phyloP scores from a whole-genome alignment of 441 rosid genomes.

The Kokia cookei region DNA sequence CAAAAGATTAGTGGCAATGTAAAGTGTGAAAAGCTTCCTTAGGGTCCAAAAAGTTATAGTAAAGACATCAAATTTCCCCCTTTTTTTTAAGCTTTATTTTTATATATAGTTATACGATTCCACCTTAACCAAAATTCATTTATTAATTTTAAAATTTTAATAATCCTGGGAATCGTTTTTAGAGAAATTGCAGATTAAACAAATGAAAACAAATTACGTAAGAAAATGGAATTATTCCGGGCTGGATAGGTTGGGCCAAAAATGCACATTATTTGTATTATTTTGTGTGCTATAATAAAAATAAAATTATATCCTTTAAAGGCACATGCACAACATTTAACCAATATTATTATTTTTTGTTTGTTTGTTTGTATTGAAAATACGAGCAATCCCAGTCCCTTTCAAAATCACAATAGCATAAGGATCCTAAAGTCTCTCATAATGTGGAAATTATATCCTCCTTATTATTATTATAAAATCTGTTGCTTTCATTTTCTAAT shows the following conservation, averaged over 20 bases:
- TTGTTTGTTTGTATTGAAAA: too few species aligned
- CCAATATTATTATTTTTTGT: not conserved
- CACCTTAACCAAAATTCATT: too few species aligned
- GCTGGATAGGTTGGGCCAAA: not conserved
- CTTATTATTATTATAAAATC: too few species aligned
- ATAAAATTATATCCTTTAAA: too few species aligned
- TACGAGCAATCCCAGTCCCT: not conserved
- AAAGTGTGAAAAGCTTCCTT: not conserved
- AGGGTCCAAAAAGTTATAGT: conserved; percentile 8
- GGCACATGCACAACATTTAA: not conserved
- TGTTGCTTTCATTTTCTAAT: too few species aligned
- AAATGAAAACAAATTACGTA: not conserved
- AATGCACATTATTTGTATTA: not conserved
- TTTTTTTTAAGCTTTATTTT: too few species aligned
- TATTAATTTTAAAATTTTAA: too few species aligned
- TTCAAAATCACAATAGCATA: not conserved
- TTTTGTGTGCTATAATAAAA: not conserved
- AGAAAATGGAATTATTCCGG: not conserved
- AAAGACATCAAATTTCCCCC: not conserved
- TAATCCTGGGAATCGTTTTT: too few species aligned
- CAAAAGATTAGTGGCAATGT: not conserved
- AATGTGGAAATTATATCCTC: too few species aligned
- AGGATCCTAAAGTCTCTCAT: too few species aligned
- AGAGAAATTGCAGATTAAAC: too few species aligned
- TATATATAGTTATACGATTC: too few species aligned